Evolutionary conservation across 2,329 filamentous ascomycete species (phyloP).

Genomic region (Arthroderma uncinatum): DNA sequence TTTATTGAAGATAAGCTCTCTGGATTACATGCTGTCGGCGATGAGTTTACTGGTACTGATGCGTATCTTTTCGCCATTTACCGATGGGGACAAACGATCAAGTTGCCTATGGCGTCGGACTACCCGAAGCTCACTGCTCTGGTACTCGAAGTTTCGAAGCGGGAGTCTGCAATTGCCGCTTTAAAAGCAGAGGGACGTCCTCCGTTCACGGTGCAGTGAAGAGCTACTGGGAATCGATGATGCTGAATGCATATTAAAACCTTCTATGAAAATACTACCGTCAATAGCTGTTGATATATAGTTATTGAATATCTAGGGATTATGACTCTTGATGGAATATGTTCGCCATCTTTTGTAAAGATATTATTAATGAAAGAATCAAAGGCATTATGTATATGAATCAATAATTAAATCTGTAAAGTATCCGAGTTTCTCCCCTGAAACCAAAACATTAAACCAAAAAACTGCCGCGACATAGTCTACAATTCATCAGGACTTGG

Average conservation of each 20-base stretch:
- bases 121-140: slow-evolving; percentile 5
- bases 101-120: neutral
- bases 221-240: no score
- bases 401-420: neutral
- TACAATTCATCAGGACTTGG: slow-evolving; percentile 38
- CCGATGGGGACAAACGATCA: slow-evolving; percentile 2
- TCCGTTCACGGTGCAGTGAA: neutral
- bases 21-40: slow-evolving; percentile 18
- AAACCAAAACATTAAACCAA: neutral
- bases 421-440: neutral
- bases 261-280: no score
- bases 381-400: neutral
- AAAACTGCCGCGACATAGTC: slow-evolving; percentile 16
- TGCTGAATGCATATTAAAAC: no score
- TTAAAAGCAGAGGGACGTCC: neutral
- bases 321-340: no score
- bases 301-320: no score
- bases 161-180: neutral
- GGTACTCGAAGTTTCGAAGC: neutral
- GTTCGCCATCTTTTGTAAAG: no score
- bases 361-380: neutral
- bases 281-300: no score
- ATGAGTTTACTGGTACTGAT: slow-evolving; percentile 20
- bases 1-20: slow-evolving; percentile 20
- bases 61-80: slow-evolving; percentile 1